Conservation (phyloP, 495 filamentous ascomycete genomes). For the Trichoderma gamsii region DNA sequence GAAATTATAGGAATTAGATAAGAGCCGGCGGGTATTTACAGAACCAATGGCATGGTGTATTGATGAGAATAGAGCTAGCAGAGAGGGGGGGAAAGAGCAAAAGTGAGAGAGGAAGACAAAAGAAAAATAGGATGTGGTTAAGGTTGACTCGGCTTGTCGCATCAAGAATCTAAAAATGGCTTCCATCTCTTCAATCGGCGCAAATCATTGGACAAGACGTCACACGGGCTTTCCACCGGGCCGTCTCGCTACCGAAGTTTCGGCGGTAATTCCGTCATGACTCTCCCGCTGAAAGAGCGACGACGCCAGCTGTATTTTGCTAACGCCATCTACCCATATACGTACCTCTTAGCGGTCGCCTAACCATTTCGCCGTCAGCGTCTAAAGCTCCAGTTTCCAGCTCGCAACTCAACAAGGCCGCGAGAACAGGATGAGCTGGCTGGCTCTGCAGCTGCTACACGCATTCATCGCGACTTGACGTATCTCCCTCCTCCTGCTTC, state of each 20-base stretch:
- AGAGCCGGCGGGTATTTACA: neutral
- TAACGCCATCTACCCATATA: too few relatives aligned
- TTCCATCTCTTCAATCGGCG: neutral
- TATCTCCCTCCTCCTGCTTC: neutral
- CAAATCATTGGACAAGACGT: neutral
- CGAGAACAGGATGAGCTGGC: neutral
- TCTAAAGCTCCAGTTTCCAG: neutral
- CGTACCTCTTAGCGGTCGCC: too few relatives aligned
- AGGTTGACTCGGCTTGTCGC: too few relatives aligned
- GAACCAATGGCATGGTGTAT: too few relatives aligned
- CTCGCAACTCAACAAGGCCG: neutral
- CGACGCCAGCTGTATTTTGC: too few relatives aligned
- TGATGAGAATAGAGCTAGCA: too few relatives aligned
- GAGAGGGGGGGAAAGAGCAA: too few relatives aligned
- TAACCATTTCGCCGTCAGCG: too few relatives aligned
- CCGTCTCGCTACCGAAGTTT: neutral
- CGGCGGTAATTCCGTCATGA: conserved; percentile 6
- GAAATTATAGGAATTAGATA: neutral
- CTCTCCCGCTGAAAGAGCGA: too few relatives aligned
- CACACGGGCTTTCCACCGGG: neutral
- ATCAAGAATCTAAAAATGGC: neutral
- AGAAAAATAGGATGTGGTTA: too few relatives aligned
- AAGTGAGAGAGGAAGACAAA: too few relatives aligned
- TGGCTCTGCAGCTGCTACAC: neutral
- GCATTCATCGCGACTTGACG: neutral